A percentile compares a stretch with the other conserved stretches of the same genome.
Evolutionary conservation across 192 early-diverging fungal genomes (phyloP).

Genomic region (Anaeromyces robustus): DNA sequence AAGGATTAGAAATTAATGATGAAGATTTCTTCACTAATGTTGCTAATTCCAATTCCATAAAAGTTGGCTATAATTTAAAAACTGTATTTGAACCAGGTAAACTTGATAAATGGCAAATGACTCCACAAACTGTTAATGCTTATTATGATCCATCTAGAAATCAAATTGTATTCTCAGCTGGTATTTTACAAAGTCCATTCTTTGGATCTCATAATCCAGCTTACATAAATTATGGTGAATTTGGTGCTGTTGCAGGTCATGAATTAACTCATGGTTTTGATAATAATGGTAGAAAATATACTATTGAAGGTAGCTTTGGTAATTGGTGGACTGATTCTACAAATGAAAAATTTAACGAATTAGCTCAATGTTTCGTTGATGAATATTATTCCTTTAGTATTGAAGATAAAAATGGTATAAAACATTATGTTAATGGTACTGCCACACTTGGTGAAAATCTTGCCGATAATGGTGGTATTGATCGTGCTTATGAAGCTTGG

Average conservation of each 20-base stretch:
- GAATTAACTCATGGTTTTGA: background rate
- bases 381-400: background rate
- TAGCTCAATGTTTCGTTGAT: constrained; percentile 37
- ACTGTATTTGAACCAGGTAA: background rate
- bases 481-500: background rate
- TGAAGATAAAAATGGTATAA: background rate
- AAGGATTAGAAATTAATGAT: background rate
- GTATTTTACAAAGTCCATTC: background rate
- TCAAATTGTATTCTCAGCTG: background rate
- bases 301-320: background rate
- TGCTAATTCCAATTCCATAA: background rate
- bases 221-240: background rate
- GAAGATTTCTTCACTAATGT: background rate
- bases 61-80: background rate
- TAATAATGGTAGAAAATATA: background rate
- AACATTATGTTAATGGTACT: background rate
- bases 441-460: background rate
- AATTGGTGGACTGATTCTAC: background rate
- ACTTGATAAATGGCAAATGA: background rate
- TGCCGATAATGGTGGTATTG: background rate
- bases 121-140: constrained; percentile 1
- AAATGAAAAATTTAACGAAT: background rate
- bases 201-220: background rate
- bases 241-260: background rate
- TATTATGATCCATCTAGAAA: background rate